phyloP scores from a whole-genome alignment of 306 rosid genomes.

The Sechiopsis laciniata region DNA sequence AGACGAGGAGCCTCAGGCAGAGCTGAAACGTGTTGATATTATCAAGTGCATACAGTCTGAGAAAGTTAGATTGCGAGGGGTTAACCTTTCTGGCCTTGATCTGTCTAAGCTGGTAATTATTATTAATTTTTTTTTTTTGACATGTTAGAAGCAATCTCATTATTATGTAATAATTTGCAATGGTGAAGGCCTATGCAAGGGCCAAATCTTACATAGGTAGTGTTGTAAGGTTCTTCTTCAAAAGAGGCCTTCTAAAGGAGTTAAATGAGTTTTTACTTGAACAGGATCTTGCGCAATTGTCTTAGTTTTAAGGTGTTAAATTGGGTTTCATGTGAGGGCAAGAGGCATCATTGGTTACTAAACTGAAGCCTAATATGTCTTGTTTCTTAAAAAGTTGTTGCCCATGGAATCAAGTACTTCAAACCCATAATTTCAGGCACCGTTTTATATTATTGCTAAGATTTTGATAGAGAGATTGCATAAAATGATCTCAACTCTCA shows the following conservation, averaged over 20 bases:
- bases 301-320: no score
- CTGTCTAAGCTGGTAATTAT: conserved; percentile 82
- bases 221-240: conserved; percentile 6
- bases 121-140: no score
- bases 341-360: background rate
- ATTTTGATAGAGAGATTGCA: background rate
- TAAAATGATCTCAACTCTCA: background rate
- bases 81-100: conserved; percentile 90
- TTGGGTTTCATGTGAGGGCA: no score
- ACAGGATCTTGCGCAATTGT: no score
- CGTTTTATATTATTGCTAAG: background rate
- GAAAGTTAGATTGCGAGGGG: conserved; percentile 81
- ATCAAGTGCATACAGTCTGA: conserved; percentile 89
- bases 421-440: background rate
- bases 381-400: background rate
- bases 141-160: background rate
- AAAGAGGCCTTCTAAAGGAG: background rate
- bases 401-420: conserved; percentile 2
- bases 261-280: background rate
- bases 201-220: background rate
- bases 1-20: conserved; percentile 56
- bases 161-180: background rate
- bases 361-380: background rate
- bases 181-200: background rate
- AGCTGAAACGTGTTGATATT: conserved; percentile 76